Evolutionary conservation across 306 rosid genomes (phyloP).

Genomic region (Inga oerstediana): DNA sequence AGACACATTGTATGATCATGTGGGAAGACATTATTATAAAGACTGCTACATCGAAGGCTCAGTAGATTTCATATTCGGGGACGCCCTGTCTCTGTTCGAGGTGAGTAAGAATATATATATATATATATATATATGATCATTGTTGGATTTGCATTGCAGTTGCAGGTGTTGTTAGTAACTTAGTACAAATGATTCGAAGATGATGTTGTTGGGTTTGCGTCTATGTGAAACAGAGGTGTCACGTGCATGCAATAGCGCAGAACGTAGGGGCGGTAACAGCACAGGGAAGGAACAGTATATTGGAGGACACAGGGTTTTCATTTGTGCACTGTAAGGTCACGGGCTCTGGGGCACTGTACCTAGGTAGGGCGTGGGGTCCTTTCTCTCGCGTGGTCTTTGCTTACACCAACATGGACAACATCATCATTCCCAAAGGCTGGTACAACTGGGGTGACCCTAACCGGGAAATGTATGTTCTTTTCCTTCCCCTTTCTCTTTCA

Average conservation of each 20-base stretch:
- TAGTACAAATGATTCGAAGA: background rate
- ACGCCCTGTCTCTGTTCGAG: constrained; percentile 83
- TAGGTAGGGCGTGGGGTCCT: constrained; percentile 99
- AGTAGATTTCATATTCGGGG: constrained; percentile 98
- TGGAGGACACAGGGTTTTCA: constrained; percentile 95
- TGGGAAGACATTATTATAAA: constrained; percentile 91
- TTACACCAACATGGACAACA: constrained; percentile 90
- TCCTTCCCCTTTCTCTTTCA: background rate
- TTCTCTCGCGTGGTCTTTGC: constrained; percentile 93
- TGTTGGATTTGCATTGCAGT: background rate
- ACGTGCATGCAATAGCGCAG: constrained; percentile 91
- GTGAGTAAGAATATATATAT: constrained; percentile 35
- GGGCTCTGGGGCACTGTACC: constrained; percentile 94
- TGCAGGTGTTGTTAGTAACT: background rate
- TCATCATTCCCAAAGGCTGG: constrained; percentile 98
- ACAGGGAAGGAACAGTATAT: constrained; percentile 77
- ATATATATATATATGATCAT: background rate
- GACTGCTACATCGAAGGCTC: constrained; percentile 99
- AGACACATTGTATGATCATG: constrained; percentile 88
- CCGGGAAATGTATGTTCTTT: constrained; percentile 72
- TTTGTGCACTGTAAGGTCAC: constrained; percentile 96
- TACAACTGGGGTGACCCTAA: constrained; percentile 97
- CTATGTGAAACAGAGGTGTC: constrained; percentile 64
- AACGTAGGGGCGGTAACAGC: constrained; percentile 85
- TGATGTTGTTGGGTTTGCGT: background rate